A percentile compares a stretch with the other conserved stretches of the same genome.
These are phyloP conservation scores for Citrullus amarus DNA, from an alignment of 306 rosid species.

Conservation along the genomic window DNA sequence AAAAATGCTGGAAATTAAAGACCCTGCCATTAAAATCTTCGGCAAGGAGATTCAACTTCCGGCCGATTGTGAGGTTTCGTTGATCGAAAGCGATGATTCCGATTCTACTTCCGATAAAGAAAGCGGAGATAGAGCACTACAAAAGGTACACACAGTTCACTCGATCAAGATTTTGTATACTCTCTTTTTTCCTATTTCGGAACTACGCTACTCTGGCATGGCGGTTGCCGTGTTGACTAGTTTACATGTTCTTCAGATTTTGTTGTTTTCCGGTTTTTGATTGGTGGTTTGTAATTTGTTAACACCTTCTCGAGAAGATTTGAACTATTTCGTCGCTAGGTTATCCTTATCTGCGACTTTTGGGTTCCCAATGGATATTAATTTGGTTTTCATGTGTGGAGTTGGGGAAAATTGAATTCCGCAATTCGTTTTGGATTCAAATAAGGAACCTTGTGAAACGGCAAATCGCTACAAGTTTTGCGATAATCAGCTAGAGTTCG, in stretches of 20 bases:
- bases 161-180: background rate
- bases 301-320: background rate
- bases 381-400: background rate
- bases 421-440: background rate
- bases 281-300: background rate
- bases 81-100: constrained; percentile 8
- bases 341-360: background rate
- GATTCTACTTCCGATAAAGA: constrained; percentile 7
- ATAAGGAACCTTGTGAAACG: background rate
- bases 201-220: background rate
- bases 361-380: background rate
- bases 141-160: constrained; percentile 26
- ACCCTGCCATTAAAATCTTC: constrained; percentile 57
- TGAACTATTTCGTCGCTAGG: background rate
- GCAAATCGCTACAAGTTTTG: background rate
- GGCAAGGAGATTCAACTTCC: constrained; percentile 56
- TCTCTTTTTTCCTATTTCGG: background rate
- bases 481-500: background rate
- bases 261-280: background rate
- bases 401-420: background rate
- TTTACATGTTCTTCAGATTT: constrained; percentile 4
- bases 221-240: background rate
- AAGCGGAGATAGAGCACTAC: constrained; percentile 7
- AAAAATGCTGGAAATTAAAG: constrained; percentile 39
- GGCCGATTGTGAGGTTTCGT: constrained; percentile 19